Evolutionary conservation across 257 asterid genomes (phyloP).

Genomic region (Euphrasia confusa): DNA sequence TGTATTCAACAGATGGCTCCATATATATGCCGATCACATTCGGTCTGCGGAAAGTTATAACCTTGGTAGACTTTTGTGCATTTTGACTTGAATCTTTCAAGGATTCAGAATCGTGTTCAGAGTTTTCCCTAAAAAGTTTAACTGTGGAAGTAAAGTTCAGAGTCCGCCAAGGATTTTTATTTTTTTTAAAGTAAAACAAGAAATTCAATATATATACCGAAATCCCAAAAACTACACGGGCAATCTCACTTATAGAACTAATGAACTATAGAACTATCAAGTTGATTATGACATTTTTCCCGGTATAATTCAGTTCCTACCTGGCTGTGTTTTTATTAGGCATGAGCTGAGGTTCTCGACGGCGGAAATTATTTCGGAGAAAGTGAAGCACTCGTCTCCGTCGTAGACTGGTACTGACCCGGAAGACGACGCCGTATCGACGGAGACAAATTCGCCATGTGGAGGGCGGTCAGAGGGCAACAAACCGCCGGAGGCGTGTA

Average conservation of each 20-base stretch:
- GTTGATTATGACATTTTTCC: too few species aligned
- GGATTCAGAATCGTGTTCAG: slow-evolving; percentile 23
- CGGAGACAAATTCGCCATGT: slow-evolving; percentile 13
- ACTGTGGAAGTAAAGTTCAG: slow-evolving; percentile 31
- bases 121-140: slow-evolving; percentile 20
- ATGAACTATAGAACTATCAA: too few species aligned
- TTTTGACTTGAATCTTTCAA: slow-evolving; percentile 26
- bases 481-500: slow-evolving; percentile 48
- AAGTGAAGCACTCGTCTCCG: slow-evolving; percentile 75
- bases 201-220: background rate
- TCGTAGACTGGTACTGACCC: slow-evolving; percentile 41
- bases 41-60: slow-evolving; percentile 36
- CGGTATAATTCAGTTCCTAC: slow-evolving; percentile 23
- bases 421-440: slow-evolving; percentile 25
- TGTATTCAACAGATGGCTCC: slow-evolving; percentile 88
- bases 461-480: slow-evolving; percentile 6
- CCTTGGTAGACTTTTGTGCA: slow-evolving; percentile 23
- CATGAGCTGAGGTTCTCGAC: slow-evolving; percentile 52
- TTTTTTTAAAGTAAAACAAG: slow-evolving; percentile 8
- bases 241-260: too few species aligned
- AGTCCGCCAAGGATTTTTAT: slow-evolving; percentile 6
- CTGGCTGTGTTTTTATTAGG: slow-evolving; percentile 38
- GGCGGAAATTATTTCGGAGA: slow-evolving; percentile 60
- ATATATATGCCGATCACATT: slow-evolving; percentile 65
- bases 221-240: too few species aligned